Base-by-base conservation (phyloP, 2,329 filamentous ascomycete species). In the Ascosphaera apis region DNA sequence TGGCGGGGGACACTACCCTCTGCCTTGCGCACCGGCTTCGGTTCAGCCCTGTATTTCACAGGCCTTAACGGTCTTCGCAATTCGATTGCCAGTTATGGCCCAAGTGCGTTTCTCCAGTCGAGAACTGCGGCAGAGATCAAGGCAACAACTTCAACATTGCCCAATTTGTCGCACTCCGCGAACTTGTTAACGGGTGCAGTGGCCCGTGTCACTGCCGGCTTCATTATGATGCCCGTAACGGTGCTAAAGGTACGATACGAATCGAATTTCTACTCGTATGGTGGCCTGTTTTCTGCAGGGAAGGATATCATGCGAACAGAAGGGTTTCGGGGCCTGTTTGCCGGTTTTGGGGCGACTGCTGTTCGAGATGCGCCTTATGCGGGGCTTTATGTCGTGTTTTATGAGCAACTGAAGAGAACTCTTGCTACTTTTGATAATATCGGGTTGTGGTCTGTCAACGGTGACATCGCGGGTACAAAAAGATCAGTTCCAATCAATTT, bases 161-260 rank as follows among this genome's bases (percentile, higher is more conserved):
- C 84, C 0, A 78, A 78, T 44, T 66, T 95, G 33, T 80, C 76
- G 42, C 82, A 88, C 50, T 69, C 75, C 3, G 79, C 76, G 35
- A 98, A 98, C 49, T 65, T 98, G 15, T 60, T 78, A 9, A 83
- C 86, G 0, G 88, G 88, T 7, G 83, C 84, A 4, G 63, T 73
- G 13, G 84, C 88, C 16, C 69, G 88, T 36, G 83, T 82, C 1
- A 74, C 78, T 36, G 86, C 86, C 0, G 88, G 88, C 27, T 79
- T 93, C 49, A 60, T 91, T 33, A 72, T 95, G 57, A 95, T 93
- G 80, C 88, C 88, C 1, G 70, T 95, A 41, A 98, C 88, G 1
- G 76, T 98, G 32, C 76, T 98, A 48, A 98, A 98, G 52, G 88
- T 95, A 31, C 79, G 88, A 32, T 95, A 91, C 51, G 88, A 98